These are phyloP conservation scores for Exserohilum turcica DNA, from an alignment of 2,329 filamentous ascomycete species.

Conservation along the genomic window DNA sequence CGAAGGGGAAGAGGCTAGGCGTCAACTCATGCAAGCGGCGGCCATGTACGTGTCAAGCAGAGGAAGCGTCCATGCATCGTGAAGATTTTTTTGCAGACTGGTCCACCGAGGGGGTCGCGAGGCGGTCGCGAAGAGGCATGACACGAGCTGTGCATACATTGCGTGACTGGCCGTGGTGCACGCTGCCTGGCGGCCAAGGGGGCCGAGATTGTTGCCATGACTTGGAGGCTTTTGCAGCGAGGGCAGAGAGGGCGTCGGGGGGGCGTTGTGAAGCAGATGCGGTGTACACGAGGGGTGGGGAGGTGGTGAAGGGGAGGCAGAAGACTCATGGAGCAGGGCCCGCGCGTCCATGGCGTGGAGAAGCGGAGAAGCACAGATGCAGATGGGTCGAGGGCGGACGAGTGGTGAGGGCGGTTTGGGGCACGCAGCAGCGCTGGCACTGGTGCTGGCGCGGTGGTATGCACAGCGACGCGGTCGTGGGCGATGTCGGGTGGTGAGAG, in stretches of 20 bases:
- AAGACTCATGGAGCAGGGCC: no score
- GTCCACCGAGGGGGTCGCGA: slow-evolving; percentile 20
- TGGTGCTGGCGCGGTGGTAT: neutral
- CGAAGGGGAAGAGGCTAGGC: slow-evolving; percentile 24
- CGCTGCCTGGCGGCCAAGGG: neutral
- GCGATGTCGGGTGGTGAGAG: slow-evolving; percentile 25
- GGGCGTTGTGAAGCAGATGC: neutral
- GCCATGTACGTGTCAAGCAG: slow-evolving; percentile 25
- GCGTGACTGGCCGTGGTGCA: neutral
- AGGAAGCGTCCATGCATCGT: slow-evolving; percentile 18
- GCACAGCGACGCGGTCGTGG: no score
- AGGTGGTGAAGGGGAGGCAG: neutral
- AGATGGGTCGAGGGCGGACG: no score
- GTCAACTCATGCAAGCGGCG: slow-evolving; percentile 27
- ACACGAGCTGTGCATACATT: slow-evolving; percentile 1
- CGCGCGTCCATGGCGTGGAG: slow-evolving; percentile 8
- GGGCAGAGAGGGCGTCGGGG: neutral
- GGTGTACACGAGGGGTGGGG: neutral
- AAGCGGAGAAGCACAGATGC: slow-evolving; percentile 18
- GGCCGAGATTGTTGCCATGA: neutral
- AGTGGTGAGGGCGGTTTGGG: no score
- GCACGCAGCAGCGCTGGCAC: no score
- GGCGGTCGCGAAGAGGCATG: neutral
- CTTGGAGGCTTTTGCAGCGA: neutral
- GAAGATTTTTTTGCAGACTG: slow-evolving; percentile 27